Evolutionary conservation across 2,329 filamentous ascomycete species (phyloP).

Genomic region (Botrytis sinoallii): DNA sequence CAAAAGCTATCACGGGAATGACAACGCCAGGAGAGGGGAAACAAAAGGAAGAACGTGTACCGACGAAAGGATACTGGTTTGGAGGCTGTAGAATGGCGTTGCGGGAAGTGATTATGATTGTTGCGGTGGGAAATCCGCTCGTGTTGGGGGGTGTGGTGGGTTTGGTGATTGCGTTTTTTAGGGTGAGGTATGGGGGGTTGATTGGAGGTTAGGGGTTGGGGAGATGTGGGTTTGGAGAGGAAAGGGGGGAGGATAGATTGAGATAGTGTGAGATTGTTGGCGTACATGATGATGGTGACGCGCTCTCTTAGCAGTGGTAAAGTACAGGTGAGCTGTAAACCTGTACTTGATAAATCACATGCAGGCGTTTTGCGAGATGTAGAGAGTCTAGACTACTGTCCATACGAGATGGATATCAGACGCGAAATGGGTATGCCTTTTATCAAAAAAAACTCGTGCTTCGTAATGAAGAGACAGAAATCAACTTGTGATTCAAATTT

Average conservation of each 20-base stretch:
- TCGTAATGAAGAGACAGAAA: neutral
- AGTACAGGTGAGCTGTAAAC: neutral
- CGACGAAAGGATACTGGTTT: neutral
- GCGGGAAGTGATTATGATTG: neutral
- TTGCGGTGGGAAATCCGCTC: neutral
- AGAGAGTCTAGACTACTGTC: rapidly evolving
- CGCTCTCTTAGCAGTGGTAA: neutral
- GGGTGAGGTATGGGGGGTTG: neutral
- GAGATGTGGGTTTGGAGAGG: neutral
- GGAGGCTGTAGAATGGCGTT: neutral
- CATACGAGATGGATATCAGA: neutral
- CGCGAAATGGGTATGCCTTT: rapidly evolving
- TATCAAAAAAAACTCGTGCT: neutral
- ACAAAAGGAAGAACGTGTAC: too few species aligned
- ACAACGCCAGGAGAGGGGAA: too few species aligned
- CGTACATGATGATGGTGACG: rapidly evolving
- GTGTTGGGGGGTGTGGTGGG: neutral
- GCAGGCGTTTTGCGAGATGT: neutral
- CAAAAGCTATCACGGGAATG: too few species aligned
- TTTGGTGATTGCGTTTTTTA: neutral
- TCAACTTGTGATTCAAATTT: neutral
- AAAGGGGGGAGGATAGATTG: neutral
- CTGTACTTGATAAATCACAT: neutral
- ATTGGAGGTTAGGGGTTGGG: neutral
- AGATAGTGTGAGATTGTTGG: too few species aligned